A percentile compares a stretch with the other conserved stretches of the same genome.
Evolutionary conservation across 805 yeast genomes (phyloP).

Genomic region (Schwanniomyces yamadae): DNA sequence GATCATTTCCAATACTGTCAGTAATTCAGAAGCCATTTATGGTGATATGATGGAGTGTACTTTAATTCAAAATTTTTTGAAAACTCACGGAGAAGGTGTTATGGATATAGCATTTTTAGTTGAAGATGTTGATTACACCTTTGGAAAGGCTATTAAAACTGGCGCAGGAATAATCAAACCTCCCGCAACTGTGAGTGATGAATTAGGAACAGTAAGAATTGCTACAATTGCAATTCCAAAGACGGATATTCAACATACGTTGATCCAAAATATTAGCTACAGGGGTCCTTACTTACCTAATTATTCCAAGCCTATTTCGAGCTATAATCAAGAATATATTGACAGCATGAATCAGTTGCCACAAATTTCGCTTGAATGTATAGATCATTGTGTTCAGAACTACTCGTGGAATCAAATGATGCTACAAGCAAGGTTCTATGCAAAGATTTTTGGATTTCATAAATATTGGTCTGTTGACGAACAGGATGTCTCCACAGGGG

Average conservation of each 20-base stretch:
- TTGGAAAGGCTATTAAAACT: conserved; percentile 42
- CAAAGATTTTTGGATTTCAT: conserved; percentile 66
- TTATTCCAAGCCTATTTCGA: conserved; percentile 7
- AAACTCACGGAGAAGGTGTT: conserved; percentile 75
- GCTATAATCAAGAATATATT: neutral
- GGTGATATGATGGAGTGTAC: conserved; percentile 16
- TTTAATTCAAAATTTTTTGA: conserved; percentile 24
- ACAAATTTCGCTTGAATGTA: conserved; percentile 34
- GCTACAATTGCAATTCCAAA: conserved; percentile 46
- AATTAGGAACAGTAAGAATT: conserved; percentile 47
- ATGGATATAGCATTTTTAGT: conserved; percentile 73
- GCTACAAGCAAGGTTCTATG: conserved; percentile 57
- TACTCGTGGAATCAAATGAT: conserved; percentile 69
- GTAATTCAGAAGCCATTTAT: conserved; percentile 15
- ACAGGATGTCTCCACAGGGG: conserved; percentile 64
- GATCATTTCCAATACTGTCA: conserved; percentile 13
- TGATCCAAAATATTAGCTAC: conserved; percentile 49
- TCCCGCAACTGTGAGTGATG: conserved; percentile 37
- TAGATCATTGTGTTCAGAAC: conserved; percentile 85
- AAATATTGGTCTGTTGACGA: conserved; percentile 87
- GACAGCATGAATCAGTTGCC: conserved; percentile 5
- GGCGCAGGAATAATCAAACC: conserved; percentile 49
- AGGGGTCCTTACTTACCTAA: conserved; percentile 51
- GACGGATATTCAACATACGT: conserved; percentile 71
- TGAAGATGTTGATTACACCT: conserved; percentile 45